Base-by-base conservation (phyloP, 2,329 filamentous ascomycete genomes). In the Gyromitra esculenta region DNA sequence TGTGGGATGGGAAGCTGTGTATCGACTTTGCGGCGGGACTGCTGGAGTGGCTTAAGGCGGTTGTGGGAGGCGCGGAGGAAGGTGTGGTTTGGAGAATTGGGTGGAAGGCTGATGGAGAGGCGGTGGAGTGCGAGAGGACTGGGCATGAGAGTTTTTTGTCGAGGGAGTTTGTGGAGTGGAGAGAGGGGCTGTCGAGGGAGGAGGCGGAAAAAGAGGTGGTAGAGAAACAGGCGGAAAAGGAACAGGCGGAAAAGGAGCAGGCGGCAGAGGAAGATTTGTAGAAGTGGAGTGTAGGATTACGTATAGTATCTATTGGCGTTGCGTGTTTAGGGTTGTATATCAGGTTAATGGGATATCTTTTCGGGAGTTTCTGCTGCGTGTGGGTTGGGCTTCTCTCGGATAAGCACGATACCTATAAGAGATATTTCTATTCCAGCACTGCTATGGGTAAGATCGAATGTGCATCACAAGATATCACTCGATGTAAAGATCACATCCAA, bases 1-100 rank as follows among this genome's bases (percentile, higher is more conserved):
- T 88, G 60, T 99, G 96, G 96, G 92, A 98, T 84, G 95, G 93
- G 18, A 95, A 97, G 82, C 88, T 92, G 79, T 97, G 94, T 82
- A 96, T 98, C 82, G 97, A 97, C 80, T 97, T 97, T 84, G 90
- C 93, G 0, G 89, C 89, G 0, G 86, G 85, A 0, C 92, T 98
- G 80, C 84, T 98, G 15, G 90, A 91, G 6, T 96, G 92, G 81
- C 86, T 89, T 76, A 87, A 87, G 54, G 86, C 86, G 0, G 89
- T 90, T 21, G 89, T 90, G 6, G 85, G 82, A 5, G 84, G 86
- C 21, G 91, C 92, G 65, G 88, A 89, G 50, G 85, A 83, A 6
- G 84, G 86, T 18, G 91, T 92, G 63, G 90, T 96, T 1, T 98
- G 93, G 91, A 89, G 90, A 77, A 92, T 99, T 81, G 86, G 89